A percentile compares a stretch with the other conserved stretches of the same genome.
phyloP scores from a whole-genome alignment of 768 basidiomycete genomes.

The Sporobolomyces pararoseus region DNA sequence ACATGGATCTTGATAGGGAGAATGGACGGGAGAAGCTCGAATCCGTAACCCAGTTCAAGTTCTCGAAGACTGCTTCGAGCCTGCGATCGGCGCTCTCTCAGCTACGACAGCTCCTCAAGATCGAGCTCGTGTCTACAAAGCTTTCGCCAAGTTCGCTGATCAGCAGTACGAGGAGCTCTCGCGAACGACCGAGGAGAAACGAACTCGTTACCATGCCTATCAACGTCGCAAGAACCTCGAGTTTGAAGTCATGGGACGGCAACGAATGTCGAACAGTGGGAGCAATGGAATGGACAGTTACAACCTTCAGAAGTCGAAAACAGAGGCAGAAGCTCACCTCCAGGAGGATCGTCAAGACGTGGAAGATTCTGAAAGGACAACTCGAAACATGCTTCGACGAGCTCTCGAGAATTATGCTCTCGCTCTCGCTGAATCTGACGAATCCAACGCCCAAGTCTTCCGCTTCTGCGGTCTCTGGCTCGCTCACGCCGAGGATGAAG shows the following conservation, averaged over 20 bases:
- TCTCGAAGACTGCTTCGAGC: conserved; percentile 64
- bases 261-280: conserved; percentile 43
- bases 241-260: conserved; percentile 53
- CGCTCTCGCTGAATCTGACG: conserved; percentile 66
- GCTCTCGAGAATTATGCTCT: conserved; percentile 83
- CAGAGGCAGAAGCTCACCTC: conserved; percentile 55
- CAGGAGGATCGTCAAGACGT: conserved; percentile 58
- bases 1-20: conserved; percentile 58
- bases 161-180: conserved; percentile 70
- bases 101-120: conserved; percentile 25
- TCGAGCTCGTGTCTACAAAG: conserved; percentile 59
- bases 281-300: conserved; percentile 44
- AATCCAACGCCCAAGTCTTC: conserved; percentile 73
- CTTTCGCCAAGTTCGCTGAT: conserved; percentile 86
- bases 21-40: conserved; percentile 84
- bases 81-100: conserved; percentile 55
- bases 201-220: conserved; percentile 65
- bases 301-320: conserved; percentile 49
- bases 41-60: conserved; percentile 73
- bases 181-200: conserved; percentile 61
- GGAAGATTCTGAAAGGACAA: conserved; percentile 53
- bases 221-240: conserved; percentile 68
- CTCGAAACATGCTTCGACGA: conserved; percentile 63
- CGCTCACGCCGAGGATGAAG: conserved; percentile 64
- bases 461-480: conserved; percentile 90